Evolutionary conservation across 176 grass and related monocot genomes (phyloP), one percentile per base, ranked within the genome.

Genomic region (Musa itinerans): DNA sequence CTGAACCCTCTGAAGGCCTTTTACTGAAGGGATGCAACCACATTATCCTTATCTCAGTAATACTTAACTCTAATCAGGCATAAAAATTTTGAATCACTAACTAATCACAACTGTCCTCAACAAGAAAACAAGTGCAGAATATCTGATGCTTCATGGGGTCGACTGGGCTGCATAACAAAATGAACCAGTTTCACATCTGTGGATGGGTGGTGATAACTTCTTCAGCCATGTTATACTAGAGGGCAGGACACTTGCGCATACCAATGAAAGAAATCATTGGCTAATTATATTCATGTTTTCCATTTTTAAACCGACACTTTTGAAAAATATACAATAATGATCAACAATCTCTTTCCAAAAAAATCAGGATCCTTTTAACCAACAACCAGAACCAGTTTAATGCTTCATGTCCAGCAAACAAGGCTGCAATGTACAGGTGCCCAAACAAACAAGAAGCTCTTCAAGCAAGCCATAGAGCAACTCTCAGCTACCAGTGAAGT

Each of bases 191-290:
- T 87, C 78, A 78, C 75, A 80, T 83, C 69, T 85, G 82, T 85
- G 87, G 83, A 89, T 84, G 84, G 83, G 88, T 89, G 91, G 88
- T 95, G 89, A 87, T 82, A 85, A 87, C 84, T 70, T 85, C 82
- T 73, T 78, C 34, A 80, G 22, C 72, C 74, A 34, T 70, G 49
- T 80, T 53, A 59, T 56, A 2, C 50, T 8, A 52, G 9, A 83
- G 68, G 52, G 56, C 63, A 84, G 53, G 68, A 61, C 5, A 86
- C 11, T n/a, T 68, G 65, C 56, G 78, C n/a, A 43, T 43, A 6
- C 3, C 3, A 43, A 58, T 78, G 54, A 77, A 75, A 65, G 27
- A 9, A 69, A 58, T 63, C 10, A 10, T 43, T 16, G 7, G 34
- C 19, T 53, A 65, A 20, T 27, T 24, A 7, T 53, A 15, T 17